phyloP scores from a whole-genome alignment of 352 stramenopile species.

The Elongisporangium anandrum region DNA sequence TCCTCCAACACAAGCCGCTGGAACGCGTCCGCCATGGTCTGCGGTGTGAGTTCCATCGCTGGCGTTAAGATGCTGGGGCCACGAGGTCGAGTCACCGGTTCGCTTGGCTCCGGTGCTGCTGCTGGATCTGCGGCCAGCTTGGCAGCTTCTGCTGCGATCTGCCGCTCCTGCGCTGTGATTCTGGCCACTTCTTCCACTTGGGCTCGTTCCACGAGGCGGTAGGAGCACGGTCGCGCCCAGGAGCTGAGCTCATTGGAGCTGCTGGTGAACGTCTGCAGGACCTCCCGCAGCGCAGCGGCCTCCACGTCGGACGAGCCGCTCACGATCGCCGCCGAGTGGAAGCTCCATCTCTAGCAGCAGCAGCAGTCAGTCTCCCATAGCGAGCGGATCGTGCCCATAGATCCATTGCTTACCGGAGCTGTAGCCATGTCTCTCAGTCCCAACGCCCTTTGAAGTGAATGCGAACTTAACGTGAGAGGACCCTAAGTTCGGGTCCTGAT shows the following conservation, averaged over 20 bases:
- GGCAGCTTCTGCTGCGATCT: conserved; percentile 4
- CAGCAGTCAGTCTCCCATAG: conserved; percentile 1
- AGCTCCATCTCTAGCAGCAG: conserved; percentile 23
- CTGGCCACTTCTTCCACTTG: conserved; percentile 31
- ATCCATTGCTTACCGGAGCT: background rate
- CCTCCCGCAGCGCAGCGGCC: conserved; percentile 14
- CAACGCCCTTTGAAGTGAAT: background rate
- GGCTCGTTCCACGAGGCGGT: conserved; percentile 32
- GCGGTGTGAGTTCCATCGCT: conserved; percentile 13
- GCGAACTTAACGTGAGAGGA: background rate
- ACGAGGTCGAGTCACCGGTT: background rate
- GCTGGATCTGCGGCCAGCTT: conserved; percentile 2
- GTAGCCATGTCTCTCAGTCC: background rate
- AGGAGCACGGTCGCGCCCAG: conserved; percentile 29
- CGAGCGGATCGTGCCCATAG: too few species aligned
- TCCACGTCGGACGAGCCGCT: conserved; percentile 35
- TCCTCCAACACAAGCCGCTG: conserved; percentile 42
- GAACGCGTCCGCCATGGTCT: conserved; percentile 39
- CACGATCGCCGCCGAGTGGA: conserved; percentile 41
- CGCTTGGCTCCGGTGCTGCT: conserved; percentile 1
- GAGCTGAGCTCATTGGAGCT: conserved; percentile 16
- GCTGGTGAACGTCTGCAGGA: conserved; percentile 19
- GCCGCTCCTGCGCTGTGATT: conserved; percentile 8
- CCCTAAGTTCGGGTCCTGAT: background rate
- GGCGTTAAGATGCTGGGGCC: background rate